Conservation (phyloP, 495 filamentous ascomycete species). For the Parachaetomium inaequale region DNA sequence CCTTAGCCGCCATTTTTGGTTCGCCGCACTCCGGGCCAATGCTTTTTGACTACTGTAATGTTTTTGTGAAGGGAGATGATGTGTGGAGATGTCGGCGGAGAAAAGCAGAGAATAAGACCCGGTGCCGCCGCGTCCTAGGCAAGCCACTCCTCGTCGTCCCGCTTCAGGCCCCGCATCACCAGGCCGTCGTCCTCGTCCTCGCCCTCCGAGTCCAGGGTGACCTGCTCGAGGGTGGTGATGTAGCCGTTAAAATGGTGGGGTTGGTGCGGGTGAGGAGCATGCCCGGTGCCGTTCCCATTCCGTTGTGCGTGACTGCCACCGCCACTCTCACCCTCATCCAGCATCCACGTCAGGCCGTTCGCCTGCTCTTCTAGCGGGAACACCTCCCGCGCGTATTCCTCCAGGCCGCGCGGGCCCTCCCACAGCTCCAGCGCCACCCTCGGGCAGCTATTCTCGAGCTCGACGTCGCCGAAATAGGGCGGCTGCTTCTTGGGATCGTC, state of each 20-base stretch:
- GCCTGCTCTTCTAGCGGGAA: constrained; percentile 92
- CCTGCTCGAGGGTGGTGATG: constrained; percentile 6
- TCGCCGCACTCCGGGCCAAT: neutral
- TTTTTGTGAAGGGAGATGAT: neutral
- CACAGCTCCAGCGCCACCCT: constrained; percentile 73
- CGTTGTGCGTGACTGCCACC: constrained; percentile 19
- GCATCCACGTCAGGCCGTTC: constrained; percentile 92
- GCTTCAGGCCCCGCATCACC: constrained; percentile 48
- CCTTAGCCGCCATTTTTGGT: neutral
- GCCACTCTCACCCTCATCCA: constrained; percentile 38
- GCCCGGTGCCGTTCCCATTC: constrained; percentile 22
- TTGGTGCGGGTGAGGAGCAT: constrained; percentile 11
- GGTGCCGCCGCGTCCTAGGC: constrained; percentile 27
- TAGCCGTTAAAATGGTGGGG: constrained; percentile 13
- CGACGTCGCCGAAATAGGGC: constrained; percentile 52
- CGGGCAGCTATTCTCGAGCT: constrained; percentile 59
- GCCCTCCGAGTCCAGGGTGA: constrained; percentile 16
- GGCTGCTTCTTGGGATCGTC: constrained; percentile 53
- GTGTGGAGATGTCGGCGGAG: neutral
- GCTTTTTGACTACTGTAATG: neutral
- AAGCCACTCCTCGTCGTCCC: constrained; percentile 50
- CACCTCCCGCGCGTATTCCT: constrained; percentile 93
- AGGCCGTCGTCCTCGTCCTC: constrained; percentile 44
- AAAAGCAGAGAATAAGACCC: neutral
- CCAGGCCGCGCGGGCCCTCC: constrained; percentile 86